These are phyloP conservation scores for Toxoplasma gondii DNA, from an alignment of 169 alveolate species.

Conservation along the genomic window DNA sequence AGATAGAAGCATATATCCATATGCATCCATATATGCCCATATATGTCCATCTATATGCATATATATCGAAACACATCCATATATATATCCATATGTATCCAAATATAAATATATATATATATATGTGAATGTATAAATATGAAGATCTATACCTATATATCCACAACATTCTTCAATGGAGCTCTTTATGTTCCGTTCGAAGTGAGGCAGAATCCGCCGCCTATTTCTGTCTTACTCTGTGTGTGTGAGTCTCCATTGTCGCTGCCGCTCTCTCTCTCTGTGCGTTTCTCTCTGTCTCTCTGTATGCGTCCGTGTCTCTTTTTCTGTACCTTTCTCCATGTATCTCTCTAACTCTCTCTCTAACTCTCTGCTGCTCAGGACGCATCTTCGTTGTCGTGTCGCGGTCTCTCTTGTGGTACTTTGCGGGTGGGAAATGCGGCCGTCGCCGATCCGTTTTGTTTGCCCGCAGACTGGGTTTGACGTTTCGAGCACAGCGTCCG, in stretches of 20 bases:
- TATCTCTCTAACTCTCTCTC: no score
- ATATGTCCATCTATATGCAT: neutral
- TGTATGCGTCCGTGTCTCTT: neutral
- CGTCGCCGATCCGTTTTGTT: no score
- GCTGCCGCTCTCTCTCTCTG: neutral
- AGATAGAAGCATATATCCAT: neutral
- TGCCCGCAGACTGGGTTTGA: neutral
- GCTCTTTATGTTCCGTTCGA: neutral
- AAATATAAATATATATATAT: no score
- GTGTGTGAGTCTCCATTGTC: neutral
- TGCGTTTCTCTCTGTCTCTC: neutral
- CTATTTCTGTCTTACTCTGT: neutral
- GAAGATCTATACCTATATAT: neutral
- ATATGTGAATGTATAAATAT: no score
- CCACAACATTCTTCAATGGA: neutral
- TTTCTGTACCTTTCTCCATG: neutral
- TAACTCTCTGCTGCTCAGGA: no score
- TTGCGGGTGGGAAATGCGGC: no score
- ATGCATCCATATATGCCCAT: neutral
- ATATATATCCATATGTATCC: neutral
- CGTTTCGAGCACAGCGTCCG: constrained; percentile 8
- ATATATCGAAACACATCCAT: neutral
- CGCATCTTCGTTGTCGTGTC: no score
- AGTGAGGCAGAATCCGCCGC: neutral
- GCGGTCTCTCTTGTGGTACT: no score